Evolutionary conservation across 2,329 filamentous ascomycete species (phyloP).

Genomic region (Microascus cirrosus): DNA sequence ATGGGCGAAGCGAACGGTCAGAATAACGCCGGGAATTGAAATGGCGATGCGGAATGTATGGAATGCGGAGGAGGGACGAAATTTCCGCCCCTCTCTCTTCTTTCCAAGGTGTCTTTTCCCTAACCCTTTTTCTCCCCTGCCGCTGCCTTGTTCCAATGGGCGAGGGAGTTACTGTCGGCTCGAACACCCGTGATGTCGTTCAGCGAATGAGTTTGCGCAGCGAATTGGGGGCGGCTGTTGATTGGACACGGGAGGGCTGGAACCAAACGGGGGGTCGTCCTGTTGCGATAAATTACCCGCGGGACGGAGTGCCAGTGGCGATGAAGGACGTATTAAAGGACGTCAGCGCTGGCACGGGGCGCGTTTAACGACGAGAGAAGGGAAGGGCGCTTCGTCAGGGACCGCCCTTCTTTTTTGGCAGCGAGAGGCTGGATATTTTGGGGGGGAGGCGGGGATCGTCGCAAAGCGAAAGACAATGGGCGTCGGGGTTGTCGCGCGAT

Average conservation of each 20-base stretch:
- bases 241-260: conserved; percentile 1
- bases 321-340: neutral
- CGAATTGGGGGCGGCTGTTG: neutral
- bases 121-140: neutral
- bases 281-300: neutral
- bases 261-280: neutral
- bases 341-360: neutral
- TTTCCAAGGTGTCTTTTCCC: neutral
- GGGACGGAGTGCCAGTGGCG: neutral
- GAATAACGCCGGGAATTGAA: neutral
- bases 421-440: neutral
- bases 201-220: conserved; percentile 4
- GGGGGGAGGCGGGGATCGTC: neutral
- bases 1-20: neutral
- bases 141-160: neutral
- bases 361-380: neutral
- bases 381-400: neutral
- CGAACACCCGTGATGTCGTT: conserved; percentile 3
- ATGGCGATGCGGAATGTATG: neutral
- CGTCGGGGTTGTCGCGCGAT: neutral
- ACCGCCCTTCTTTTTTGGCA: neutral
- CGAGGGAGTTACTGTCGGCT: neutral
- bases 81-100: neutral
- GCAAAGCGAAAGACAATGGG: neutral
- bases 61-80: neutral